These are phyloP conservation scores for Myrmaecium sp. DNA, from an alignment of 2,329 filamentous ascomycete genomes.

Conservation along the genomic window DNA sequence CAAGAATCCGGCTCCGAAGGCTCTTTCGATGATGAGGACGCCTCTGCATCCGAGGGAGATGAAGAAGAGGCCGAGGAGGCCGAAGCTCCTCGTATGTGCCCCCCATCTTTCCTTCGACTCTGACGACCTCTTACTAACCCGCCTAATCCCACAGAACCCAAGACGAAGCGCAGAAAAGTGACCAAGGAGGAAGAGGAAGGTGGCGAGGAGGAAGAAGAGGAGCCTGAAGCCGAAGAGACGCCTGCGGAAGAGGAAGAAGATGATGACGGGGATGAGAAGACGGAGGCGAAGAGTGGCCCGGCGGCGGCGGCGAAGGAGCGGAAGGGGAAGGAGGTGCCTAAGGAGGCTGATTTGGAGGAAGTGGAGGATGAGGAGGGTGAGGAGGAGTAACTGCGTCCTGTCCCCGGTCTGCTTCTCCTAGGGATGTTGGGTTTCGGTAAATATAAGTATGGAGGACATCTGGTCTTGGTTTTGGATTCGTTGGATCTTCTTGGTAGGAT, in stretches of 20 bases:
- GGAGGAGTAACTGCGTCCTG: too few relatives aligned
- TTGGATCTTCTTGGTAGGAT: too few relatives aligned
- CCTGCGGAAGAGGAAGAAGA: slow-evolving; percentile 3
- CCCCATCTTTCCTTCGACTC: background rate
- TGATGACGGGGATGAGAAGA: slow-evolving; percentile 13
- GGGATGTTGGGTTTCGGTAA: too few relatives aligned
- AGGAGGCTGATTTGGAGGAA: too few relatives aligned
- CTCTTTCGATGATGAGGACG: slow-evolving; percentile 9
- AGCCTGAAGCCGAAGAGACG: slow-evolving; percentile 7
- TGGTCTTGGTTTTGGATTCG: too few relatives aligned
- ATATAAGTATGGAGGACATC: too few relatives aligned
- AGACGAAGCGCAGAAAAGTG: slow-evolving; percentile 4
- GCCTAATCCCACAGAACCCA: slow-evolving; percentile 18
- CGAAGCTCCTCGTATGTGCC: slow-evolving; percentile 8
- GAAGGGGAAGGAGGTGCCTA: slow-evolving; percentile 18
- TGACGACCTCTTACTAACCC: slow-evolving; percentile 29
- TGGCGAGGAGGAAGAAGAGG: slow-evolving; percentile 11
- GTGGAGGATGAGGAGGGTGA: too few relatives aligned
- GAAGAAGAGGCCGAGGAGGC: slow-evolving; percentile 16
- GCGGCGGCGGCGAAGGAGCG: slow-evolving; percentile 15
- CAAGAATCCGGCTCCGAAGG: slow-evolving; percentile 8
- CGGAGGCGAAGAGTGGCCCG: slow-evolving; percentile 22
- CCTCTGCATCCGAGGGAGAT: slow-evolving; percentile 13
- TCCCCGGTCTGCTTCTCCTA: too few relatives aligned
- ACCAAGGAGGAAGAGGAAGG: slow-evolving; percentile 10